phyloP scores from a whole-genome alignment of 306 rosid species.

The Glycine tomentella region DNA sequence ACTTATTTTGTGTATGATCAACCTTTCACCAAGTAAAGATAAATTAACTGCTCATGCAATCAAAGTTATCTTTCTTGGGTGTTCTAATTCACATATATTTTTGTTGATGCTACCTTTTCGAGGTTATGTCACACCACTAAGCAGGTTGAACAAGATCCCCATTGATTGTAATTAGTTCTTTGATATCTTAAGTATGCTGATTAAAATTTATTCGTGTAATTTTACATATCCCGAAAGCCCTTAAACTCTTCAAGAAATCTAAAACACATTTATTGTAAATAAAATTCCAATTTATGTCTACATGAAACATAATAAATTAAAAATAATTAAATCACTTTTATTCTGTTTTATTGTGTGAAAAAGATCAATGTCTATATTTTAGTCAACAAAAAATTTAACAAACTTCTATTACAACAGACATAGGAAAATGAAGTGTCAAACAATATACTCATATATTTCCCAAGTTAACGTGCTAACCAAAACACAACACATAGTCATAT shows the following conservation, averaged over 20 bases:
- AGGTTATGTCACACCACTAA: not conserved
- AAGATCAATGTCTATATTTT: conserved; percentile 21
- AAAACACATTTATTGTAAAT: not conserved
- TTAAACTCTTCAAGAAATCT: not conserved
- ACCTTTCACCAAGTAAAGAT: too few species aligned
- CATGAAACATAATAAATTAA: conserved; percentile 1
- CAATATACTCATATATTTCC: conserved; percentile 14
- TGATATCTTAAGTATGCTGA: not conserved
- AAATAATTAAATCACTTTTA: not conserved
- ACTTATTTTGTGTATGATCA: too few species aligned
- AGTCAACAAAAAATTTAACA: conserved; percentile 15
- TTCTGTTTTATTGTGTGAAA: not conserved
- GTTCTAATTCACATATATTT: not conserved
- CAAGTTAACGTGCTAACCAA: conserved; percentile 9
- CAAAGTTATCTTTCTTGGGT: not conserved
- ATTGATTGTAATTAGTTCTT: not conserved
- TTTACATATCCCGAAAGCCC: not conserved
- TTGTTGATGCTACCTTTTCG: not conserved
- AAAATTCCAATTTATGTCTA: conserved; percentile 5
- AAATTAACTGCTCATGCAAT: too few species aligned
- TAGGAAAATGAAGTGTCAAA: conserved; percentile 32
- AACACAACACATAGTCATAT: conserved; percentile 39
- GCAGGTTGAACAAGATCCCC: not conserved
- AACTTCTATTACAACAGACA: conserved; percentile 14
- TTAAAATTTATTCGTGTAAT: not conserved